Evolutionary conservation across 352 stramenopile species (phyloP), one percentile per base, ranked within the genome.

Genomic region (Thraustotheca clavata): DNA sequence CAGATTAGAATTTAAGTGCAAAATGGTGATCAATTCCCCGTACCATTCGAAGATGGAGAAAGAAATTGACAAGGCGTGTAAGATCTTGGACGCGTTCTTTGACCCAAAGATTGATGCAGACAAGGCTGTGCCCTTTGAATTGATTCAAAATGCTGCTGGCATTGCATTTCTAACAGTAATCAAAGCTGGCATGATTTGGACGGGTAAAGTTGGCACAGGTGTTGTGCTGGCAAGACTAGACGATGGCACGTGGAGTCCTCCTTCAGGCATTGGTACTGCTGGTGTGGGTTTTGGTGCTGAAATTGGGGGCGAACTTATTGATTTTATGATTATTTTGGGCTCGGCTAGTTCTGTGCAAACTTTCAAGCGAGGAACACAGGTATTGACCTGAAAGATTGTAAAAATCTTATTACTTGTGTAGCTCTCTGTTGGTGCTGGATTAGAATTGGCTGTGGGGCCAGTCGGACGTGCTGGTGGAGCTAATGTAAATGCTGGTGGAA

Each of bases 291-390:
- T 93, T 66, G 83, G 83, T 49, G 82, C 82, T 3, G 82, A 93
- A 62, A 87, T 91, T 41, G 86, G 86, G 40, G 86, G 83, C 14
- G 86, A 94, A 60, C 87, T 94, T 68, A 79, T 92, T 63, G 84
- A 95, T 46, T 95, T 93, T 48, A 89, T 95, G 79, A 95, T 95
- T 69, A 72, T 95, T 3, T 68, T 95, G 39, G 82, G 83, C 71
- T 94, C 86, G 0, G 67, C 61, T 3, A 74, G 65, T 36, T 81
- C 85, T 38, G 76, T 94, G 39, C 78, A 86, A 26, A 89, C 78
- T 38, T 94, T 94, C 70, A 92, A 91, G 63, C 86, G 86, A 52
- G 83, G 83, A 32, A 88, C 81, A 29, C 85, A 94, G 50, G 75
- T 92, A 39, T 32, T 48, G 4, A 54, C 49, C 52, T 26, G 26